Evolutionary conservation across 208 protist species (phyloP), one percentile per base, ranked within the genome.

Genomic region (Tritrichomonas foetus): DNA sequence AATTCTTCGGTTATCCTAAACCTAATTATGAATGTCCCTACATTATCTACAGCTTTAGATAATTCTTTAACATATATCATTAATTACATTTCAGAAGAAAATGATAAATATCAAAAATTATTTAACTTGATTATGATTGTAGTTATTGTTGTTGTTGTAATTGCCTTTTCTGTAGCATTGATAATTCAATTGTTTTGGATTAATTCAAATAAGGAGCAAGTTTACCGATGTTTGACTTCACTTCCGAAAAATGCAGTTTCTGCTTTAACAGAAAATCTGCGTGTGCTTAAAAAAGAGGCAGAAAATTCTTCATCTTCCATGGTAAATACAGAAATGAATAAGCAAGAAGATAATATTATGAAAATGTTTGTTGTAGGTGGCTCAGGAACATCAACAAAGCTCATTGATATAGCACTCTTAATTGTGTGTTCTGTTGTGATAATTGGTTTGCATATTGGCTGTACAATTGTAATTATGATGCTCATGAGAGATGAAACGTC

Each of bases 261-360:
- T 84, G 44, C 5, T n/a, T 22, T 84, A 14, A 33, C 41, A 16
- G 74, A 84, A 16, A 39, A 11, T 27, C 53, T 84, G 5, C 49
- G 36, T 20, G 36, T 84, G 41, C 27, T 84, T 33, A 84, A 84
- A 20, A 44, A 53, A 53, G 74, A 84, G 25, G 20, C 3, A 39
- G 74, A 84, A 33, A 53, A 49, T 53, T 11, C 13, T 14, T 47
- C 5, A 16, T 8, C 5, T 53, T 25, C 41, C 20, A 20, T 25
- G 2, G 9, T 27, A 49, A n/a, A 84, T 53, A 33, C 3, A 13
- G 41, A 84, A 84, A 53, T 84, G 9, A 84, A 53, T 25, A 49
- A 53, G n/a, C 74, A 84, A 30, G 74, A 84, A 84, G 74, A 84
- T 39, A 84, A 84, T 44, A 53, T 84, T 11, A 11, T 84, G 11